Base-by-base conservation (phyloP, 768 basidiomycete species). In the Kwoniella sp. region DNA sequence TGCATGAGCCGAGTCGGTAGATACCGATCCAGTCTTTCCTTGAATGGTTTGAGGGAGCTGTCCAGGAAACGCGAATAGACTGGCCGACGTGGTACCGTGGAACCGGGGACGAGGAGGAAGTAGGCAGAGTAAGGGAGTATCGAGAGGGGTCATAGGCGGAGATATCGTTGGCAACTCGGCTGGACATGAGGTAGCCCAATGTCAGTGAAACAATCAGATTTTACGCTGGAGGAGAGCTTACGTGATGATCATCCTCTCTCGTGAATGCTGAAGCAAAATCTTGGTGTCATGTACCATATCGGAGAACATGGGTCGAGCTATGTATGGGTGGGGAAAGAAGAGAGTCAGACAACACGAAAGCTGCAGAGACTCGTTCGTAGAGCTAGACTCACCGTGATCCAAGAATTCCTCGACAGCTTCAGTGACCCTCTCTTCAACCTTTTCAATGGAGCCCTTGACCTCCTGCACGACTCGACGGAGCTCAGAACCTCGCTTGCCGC, bases 11-110 rank as follows among this genome's bases (percentile, higher is more conserved):
- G 57, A 94, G 68, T 5, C 82, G 79, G 66, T 83, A 83, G 26
- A 97, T 86, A 15, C 94, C 96, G 73, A 99, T 90, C 96, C 96
- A 98, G 79, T 99, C 96, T 72, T 88, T 87, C 13, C 91, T 85
- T 13, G 93, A 94, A 76, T 97, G 95, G 59, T 87, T 85, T 37
- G 83, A 81, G 0, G 95, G 94, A 0, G 91, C 94, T 69, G 87
- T 86, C 94, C 94, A 98, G 53, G 86, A 85, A 52, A 99, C 85
- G 1, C 81, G 84, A 71, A 99, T 93, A 1, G 90, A 88, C 78
- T 98, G 92, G 34, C 96, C 96, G 54, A 97, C 86, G 77, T 92
- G 90, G 85, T 90, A 98, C 3, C 86, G 85, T 26, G 83, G 83
- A 7, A 82, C 60, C 53, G 58, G 70, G 31, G 61, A 63, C 29